Conservation (phyloP, 345 rosid genomes). For the Noccaea bulbosa region DNA sequence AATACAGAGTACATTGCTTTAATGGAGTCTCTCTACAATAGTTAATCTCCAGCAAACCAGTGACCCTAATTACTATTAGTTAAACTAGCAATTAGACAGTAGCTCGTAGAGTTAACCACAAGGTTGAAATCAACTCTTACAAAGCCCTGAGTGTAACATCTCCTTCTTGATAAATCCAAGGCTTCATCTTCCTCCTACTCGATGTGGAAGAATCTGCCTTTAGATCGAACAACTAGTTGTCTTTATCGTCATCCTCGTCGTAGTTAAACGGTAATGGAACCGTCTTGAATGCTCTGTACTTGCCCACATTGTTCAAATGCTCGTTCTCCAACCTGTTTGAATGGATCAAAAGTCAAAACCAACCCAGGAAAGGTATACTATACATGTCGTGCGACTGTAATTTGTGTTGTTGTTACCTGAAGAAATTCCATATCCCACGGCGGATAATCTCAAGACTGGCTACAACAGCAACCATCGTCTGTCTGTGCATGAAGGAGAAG, state of each 20-base stretch:
- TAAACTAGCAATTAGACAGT: neutral
- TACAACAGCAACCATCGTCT: slow-evolving; percentile 53
- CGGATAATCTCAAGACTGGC: slow-evolving; percentile 78
- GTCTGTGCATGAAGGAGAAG: slow-evolving; percentile 45
- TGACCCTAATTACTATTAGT: slow-evolving; percentile 23
- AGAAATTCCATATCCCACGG: slow-evolving; percentile 81
- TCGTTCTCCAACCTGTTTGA: slow-evolving; percentile 66
- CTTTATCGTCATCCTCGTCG: slow-evolving; percentile 63
- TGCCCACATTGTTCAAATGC: slow-evolving; percentile 74
- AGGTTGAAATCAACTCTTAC: neutral
- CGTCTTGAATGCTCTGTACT: slow-evolving; percentile 69
- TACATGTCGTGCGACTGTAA: slow-evolving; percentile 2
- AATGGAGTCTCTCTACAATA: neutral
- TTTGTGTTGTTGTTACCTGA: slow-evolving; percentile 44
- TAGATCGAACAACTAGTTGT: slow-evolving; percentile 35
- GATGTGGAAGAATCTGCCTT: slow-evolving; percentile 3
- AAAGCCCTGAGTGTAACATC: neutral
- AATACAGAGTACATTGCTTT: neutral
- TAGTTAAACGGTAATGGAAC: slow-evolving; percentile 77
- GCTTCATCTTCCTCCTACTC: slow-evolving; percentile 2
- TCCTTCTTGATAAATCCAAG: slow-evolving; percentile 6
- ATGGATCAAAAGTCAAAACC: slow-evolving; percentile 20
- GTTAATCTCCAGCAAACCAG: neutral
- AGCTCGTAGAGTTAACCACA: slow-evolving; percentile 25
- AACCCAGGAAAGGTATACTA: slow-evolving; percentile 8